Percentiles rank a stretch among this genome's conserved stretches.
Conservation (phyloP, 805 yeast species). For the Kuraishia borneana region DNA sequence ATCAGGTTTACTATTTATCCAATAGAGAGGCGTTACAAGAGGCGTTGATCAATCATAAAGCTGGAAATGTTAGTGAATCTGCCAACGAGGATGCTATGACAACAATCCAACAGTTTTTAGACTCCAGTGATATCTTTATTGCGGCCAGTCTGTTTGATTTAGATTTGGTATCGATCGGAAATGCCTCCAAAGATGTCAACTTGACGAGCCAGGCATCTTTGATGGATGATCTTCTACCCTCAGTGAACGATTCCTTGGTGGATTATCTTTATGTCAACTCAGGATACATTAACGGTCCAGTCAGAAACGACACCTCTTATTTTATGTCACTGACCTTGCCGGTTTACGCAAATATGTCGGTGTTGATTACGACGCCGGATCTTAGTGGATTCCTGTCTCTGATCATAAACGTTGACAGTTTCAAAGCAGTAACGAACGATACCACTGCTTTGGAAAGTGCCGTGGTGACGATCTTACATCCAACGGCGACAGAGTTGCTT, state of each 20-base stretch:
- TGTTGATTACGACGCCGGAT: conserved; percentile 43
- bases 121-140: conserved; percentile 51
- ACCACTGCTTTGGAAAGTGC: conserved; percentile 27
- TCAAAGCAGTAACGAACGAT: conserved; percentile 27
- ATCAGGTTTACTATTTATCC: conserved; percentile 58
- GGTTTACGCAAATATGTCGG: conserved; percentile 61
- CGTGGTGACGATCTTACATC: conserved; percentile 13
- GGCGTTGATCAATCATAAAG: conserved; percentile 51
- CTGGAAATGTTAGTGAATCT: conserved; percentile 54
- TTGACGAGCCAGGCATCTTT: conserved; percentile 17
- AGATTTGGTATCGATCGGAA: conserved; percentile 33
- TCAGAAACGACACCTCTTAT: conserved; percentile 31
- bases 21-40: conserved; percentile 47
- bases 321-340: conserved; percentile 73
- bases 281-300: conserved; percentile 62
- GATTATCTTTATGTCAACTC: conserved; percentile 25
- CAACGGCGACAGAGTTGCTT: conserved; percentile 17
- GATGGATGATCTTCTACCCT: conserved; percentile 33
- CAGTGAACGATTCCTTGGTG: conserved; percentile 34
- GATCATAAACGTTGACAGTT: conserved; percentile 32
- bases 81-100: conserved; percentile 34
- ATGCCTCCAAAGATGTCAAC: conserved; percentile 22
- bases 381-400: conserved; percentile 66
- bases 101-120: conserved; percentile 48
- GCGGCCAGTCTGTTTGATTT: conserved; percentile 62